Base-by-base conservation (phyloP, 2,329 filamentous ascomycete genomes). In the Blumeriella jaapii region DNA sequence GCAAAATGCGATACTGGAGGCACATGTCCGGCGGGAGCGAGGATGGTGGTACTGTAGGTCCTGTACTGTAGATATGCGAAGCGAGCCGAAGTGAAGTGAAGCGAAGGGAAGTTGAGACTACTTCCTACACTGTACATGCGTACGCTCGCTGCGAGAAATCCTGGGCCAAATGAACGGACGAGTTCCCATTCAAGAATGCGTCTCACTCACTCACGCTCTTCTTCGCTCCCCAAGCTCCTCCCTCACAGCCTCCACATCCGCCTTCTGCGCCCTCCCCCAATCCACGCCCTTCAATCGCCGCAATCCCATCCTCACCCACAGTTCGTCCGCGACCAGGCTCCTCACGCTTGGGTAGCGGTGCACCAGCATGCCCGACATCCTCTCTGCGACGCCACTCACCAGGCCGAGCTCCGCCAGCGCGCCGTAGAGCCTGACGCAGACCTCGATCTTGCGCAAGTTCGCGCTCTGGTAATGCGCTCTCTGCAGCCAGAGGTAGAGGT, bases 301-400 rank as follows among this genome's bases (percentile, higher is more conserved):
- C 69, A 46, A 12, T 55, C 60, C 70, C 69, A 10, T 25, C 7
- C 30, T 31, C 31, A 48, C 44, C 45, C 38, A 79, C 20, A 79
- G 54, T 56, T 74, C 71, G 47, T 80, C 75, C 4, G 74, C 65
- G 11, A 73, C 74, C 29, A 64, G 55, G 41, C 59, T 69, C 41
- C 77, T 61, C 47, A 93, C 75, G 50, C 72, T 71, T 5, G 87
- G 85, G 65, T 84, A 94, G 1, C 84, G 83, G 61, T 94, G 89
- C 38, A 74, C 59, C 44, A 94, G 62, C 63, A 94, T 72, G 14
- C 70, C 74, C 0, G 71, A 70, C 25, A 95, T 61, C 55, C 86
- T 82, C 3, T 79, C 80, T 16, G 9, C 7, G 7, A 24, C 7
- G 13, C 10, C 31, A 42, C 27, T 54, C 36, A 29, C 51, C 5